phyloP scores from a whole-genome alignment of 1,284 basidiomycete genomes.

The Puccinia hordei region DNA sequence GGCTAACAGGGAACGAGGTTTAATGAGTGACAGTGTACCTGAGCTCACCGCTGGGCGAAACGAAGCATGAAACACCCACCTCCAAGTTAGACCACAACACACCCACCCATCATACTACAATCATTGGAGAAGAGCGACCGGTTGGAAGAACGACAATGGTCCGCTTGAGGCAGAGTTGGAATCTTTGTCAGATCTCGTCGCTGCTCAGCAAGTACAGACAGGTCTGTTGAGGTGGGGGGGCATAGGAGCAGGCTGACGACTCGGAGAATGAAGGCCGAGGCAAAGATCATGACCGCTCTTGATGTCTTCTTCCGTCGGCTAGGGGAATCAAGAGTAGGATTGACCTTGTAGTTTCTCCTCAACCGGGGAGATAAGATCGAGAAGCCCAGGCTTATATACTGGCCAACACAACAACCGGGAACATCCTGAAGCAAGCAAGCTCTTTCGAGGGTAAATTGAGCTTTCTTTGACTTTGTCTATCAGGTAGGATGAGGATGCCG shows the following conservation, averaged over 20 bases:
- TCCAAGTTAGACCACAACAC: neutral
- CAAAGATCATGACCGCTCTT: neutral
- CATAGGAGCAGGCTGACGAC: neutral
- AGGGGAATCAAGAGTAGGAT: too few species aligned
- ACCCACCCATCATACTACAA: conserved; percentile 7
- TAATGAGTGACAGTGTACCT: neutral
- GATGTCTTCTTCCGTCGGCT: neutral
- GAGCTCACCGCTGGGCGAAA: neutral
- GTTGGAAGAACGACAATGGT: neutral
- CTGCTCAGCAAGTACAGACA: neutral
- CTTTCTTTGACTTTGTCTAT: neutral
- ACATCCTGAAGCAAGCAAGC: neutral
- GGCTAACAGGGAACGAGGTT: neutral
- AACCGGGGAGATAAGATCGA: neutral
- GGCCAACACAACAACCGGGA: neutral
- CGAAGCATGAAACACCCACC: neutral
- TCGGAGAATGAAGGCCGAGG: neutral
- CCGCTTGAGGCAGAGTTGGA: neutral
- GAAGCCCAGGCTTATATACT: neutral
- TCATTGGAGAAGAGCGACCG: neutral
- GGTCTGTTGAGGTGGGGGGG: neutral
- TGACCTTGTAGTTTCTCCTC: neutral
- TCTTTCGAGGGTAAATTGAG: neutral
- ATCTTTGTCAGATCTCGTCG: neutral
- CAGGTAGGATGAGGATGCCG: neutral